Conservation (phyloP, 192 early-diverging fungal genomes). For the Coemansia aciculifera region DNA sequence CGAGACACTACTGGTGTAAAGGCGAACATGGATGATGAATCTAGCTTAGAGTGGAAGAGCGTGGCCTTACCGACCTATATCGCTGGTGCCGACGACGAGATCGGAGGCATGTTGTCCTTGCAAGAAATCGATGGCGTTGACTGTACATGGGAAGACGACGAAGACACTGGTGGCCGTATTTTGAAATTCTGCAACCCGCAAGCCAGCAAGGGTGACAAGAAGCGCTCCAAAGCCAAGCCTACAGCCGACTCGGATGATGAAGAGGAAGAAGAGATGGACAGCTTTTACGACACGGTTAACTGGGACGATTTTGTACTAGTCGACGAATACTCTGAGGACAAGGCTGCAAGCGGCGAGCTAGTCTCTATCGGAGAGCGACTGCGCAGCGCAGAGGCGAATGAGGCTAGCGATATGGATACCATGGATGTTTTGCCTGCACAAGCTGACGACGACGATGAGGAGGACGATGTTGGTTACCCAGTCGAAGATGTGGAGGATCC, state of each 20-base stretch:
- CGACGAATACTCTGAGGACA: conserved; percentile 79
- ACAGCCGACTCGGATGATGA: conserved; percentile 5
- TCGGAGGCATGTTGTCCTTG: conserved; percentile 80
- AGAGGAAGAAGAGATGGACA: conserved; percentile 16
- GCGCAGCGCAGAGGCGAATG: conserved; percentile 17
- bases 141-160: conserved; percentile 68
- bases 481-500: conserved; percentile 22
- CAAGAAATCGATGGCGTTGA: conserved; percentile 88
- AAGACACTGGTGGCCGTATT: conserved; percentile 60
- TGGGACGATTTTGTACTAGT: conserved; percentile 66
- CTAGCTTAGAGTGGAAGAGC: conserved; percentile 63
- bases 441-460: conserved; percentile 13
- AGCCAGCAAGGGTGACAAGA: conserved; percentile 23
- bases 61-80: conserved; percentile 54
- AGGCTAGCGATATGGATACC: conserved; percentile 17
- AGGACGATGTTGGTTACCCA: conserved; percentile 9
- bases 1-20: neutral
- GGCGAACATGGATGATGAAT: conserved; percentile 10
- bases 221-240: neutral
- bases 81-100: conserved; percentile 61
- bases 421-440: conserved; percentile 16
- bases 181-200: conserved; percentile 62
- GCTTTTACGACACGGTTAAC: conserved; percentile 21
- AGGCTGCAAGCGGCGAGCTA: conserved; percentile 40
- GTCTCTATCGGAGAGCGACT: conserved; percentile 37